phyloP scores from a whole-genome alignment of 1,284 basidiomycete genomes.

The Tylopilus orsonianus region DNA sequence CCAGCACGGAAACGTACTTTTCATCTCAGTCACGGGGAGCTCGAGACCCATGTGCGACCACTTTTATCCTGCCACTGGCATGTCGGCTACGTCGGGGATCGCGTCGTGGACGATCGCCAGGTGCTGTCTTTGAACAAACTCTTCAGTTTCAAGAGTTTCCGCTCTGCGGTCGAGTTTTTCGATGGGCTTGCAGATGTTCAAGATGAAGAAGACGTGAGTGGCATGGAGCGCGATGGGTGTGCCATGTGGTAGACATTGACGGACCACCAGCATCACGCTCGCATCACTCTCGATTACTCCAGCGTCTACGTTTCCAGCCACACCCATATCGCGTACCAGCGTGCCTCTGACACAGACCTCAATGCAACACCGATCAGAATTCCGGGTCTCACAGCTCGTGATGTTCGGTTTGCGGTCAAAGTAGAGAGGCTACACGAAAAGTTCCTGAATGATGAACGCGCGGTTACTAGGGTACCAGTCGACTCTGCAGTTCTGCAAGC shows the following conservation, averaged over 20 bases:
- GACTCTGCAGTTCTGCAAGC: conserved; percentile 12
- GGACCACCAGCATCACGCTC: conserved; percentile 28
- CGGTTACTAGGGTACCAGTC: conserved; percentile 22
- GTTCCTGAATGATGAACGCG: conserved; percentile 26
- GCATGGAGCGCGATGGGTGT: background rate
- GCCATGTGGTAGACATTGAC: conserved; percentile 1
- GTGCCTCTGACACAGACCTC: conserved; percentile 7
- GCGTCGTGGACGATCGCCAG: conserved; percentile 6
- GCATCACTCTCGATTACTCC: conserved; percentile 28
- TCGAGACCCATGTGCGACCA: conserved; percentile 32
- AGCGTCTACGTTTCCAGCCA: conserved; percentile 32
- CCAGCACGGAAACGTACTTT: conserved; percentile 28
- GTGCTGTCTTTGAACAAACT: conserved; percentile 27
- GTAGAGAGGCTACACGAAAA: conserved; percentile 25
- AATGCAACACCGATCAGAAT: conserved; percentile 20
- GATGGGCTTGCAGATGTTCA: conserved; percentile 28
- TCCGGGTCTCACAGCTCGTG: conserved; percentile 51
- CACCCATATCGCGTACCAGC: conserved; percentile 38
- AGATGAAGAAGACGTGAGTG: conserved; percentile 35
- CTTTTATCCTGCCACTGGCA: conserved; percentile 38
- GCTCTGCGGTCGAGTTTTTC: conserved; percentile 31
- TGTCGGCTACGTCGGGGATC: conserved; percentile 17
- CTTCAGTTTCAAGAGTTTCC: conserved; percentile 28
- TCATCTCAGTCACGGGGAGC: conserved; percentile 34
- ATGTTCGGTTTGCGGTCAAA: conserved; percentile 48